Percentiles rank a stretch among this genome's conserved stretches.
Evolutionary conservation across 371 early-diverging fungal species (phyloP).

Genomic region (Rhizopus sp.): DNA sequence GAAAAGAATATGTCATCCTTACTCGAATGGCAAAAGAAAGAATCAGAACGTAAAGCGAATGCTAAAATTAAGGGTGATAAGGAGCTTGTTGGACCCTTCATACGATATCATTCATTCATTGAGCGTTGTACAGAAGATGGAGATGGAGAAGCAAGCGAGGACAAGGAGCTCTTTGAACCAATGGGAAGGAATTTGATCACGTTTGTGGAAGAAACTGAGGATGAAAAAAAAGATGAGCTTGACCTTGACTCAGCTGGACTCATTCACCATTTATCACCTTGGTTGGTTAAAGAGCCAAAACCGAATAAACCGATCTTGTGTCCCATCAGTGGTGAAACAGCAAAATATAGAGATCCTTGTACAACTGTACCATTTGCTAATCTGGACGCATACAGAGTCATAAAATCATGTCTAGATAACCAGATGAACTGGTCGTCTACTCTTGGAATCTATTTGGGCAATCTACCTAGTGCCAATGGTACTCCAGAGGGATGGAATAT

Average conservation of each 20-base stretch:
- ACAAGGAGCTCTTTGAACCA: conserved; percentile 18
- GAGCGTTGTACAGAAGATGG: conserved; percentile 43
- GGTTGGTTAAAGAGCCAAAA: conserved; percentile 35
- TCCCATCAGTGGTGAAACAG: conserved; percentile 68
- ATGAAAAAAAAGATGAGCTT: conserved; percentile 25
- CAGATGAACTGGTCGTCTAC: conserved; percentile 48
- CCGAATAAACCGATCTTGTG: conserved; percentile 50
- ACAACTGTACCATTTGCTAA: conserved; percentile 69
- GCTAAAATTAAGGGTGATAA: conserved; percentile 51
- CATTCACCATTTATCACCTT: conserved; percentile 30
- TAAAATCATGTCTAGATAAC: conserved; percentile 41
- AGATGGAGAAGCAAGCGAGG: conserved; percentile 22
- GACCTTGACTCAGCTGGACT: conserved; percentile 41
- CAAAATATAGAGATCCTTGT: conserved; percentile 65
- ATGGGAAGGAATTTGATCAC: conserved; percentile 44
- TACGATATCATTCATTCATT: conserved; percentile 57
- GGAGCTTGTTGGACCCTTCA: conserved; percentile 42
- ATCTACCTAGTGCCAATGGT: conserved; percentile 34
- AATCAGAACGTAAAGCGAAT: conserved; percentile 46
- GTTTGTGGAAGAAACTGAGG: conserved; percentile 29
- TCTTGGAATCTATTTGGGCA: conserved; percentile 31
- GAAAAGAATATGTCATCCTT: conserved; percentile 55
- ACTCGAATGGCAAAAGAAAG: conserved; percentile 60
- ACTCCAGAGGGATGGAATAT: conserved; percentile 41
- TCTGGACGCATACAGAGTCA: conserved; percentile 55